Evolutionary conservation across 495 filamentous ascomycete species (phyloP).

Genomic region (Schizothecium vesticola): DNA sequence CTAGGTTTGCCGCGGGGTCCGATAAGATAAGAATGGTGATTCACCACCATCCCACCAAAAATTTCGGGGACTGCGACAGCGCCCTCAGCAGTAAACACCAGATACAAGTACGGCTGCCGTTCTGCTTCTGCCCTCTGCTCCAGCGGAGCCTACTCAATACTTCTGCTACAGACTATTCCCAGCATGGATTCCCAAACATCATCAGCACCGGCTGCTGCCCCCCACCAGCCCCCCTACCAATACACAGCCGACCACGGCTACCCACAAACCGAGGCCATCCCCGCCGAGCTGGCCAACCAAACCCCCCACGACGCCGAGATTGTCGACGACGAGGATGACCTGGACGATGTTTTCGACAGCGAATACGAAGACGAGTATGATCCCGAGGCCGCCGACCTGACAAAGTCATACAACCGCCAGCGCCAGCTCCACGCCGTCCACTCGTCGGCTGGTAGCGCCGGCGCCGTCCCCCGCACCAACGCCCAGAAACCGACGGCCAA

Average conservation of each 20-base stretch:
- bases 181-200: slow-evolving; percentile 1
- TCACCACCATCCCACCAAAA: slow-evolving; percentile 17
- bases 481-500: slow-evolving; percentile 80
- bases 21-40: slow-evolving; percentile 21
- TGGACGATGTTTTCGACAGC: slow-evolving; percentile 37
- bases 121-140: neutral
- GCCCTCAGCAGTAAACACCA: neutral
- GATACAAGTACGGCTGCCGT: neutral
- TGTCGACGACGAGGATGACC: slow-evolving; percentile 34
- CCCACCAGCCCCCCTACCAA: slow-evolving; percentile 26
- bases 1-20: slow-evolving; percentile 11
- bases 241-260: slow-evolving; percentile 28
- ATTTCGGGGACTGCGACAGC: slow-evolving; percentile 2
- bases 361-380: slow-evolving; percentile 50
- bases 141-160: neutral
- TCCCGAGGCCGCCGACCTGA: slow-evolving; percentile 63
- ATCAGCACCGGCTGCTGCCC: slow-evolving; percentile 18
- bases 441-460: slow-evolving; percentile 31
- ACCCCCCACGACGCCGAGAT: slow-evolving; percentile 11
- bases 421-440: slow-evolving; percentile 46
- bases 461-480: slow-evolving; percentile 68
- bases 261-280: slow-evolving; percentile 21
- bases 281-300: slow-evolving; percentile 17
- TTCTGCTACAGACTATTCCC: slow-evolving; percentile 3
- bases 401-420: slow-evolving; percentile 90